phyloP scores from a whole-genome alignment of 768 basidiomycete species.

The Phylloporus rhodoxanthus region DNA sequence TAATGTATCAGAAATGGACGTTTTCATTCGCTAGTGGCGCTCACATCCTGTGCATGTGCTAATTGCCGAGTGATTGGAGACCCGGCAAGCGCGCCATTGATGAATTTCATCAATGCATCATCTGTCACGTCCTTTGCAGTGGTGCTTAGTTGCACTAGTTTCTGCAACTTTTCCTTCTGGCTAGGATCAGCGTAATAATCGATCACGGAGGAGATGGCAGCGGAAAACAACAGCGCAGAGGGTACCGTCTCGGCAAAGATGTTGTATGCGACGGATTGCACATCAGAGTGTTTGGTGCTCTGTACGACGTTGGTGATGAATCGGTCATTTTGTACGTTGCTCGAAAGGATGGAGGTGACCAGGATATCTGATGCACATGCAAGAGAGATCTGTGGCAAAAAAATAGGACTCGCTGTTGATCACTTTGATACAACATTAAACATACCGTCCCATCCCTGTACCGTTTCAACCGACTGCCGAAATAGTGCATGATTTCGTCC shows the following conservation, averaged over 20 bases:
- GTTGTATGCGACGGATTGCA: slow-evolving; percentile 39
- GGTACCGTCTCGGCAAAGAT: slow-evolving; percentile 52
- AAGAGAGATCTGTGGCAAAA: slow-evolving; percentile 14
- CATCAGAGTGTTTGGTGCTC: slow-evolving; percentile 4
- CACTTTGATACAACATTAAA: not conserved
- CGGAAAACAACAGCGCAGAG: slow-evolving; percentile 50
- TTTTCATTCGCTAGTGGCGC: slow-evolving; percentile 12
- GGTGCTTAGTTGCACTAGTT: slow-evolving; percentile 35
- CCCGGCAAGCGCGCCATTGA: slow-evolving; percentile 45
- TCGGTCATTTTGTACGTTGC: slow-evolving; percentile 20
- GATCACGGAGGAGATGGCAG: slow-evolving; percentile 50
- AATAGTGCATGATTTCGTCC: slow-evolving; percentile 19
- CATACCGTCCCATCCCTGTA: slow-evolving; percentile 19
- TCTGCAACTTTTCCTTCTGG: slow-evolving; percentile 26
- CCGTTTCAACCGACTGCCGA: slow-evolving; percentile 21
- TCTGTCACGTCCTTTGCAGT: slow-evolving; percentile 20
- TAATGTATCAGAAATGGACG: slow-evolving; percentile 29
- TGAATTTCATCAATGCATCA: slow-evolving; percentile 37
- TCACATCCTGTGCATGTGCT: slow-evolving; percentile 26
- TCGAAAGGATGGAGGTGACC: slow-evolving; percentile 15
- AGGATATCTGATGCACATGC: slow-evolving; percentile 18
- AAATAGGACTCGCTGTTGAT: not conserved
- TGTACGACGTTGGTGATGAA: slow-evolving; percentile 17
- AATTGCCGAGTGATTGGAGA: slow-evolving; percentile 22
- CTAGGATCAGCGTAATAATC: slow-evolving; percentile 51